Evolutionary conservation across 805 yeast genomes (phyloP).

Genomic region (Yueomyces sp.): DNA sequence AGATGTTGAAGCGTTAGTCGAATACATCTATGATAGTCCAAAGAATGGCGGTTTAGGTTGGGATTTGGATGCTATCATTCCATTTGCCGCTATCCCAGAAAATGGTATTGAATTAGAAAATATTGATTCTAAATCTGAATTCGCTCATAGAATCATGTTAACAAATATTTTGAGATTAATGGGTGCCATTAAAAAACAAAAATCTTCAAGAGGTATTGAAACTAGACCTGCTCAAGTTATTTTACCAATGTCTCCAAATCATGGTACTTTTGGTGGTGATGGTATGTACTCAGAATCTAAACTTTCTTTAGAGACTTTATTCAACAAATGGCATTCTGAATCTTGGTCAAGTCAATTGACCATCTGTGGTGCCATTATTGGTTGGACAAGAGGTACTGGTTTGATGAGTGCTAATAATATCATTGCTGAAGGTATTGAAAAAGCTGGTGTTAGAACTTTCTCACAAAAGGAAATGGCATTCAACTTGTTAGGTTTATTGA

Average conservation of each 20-base stretch:
- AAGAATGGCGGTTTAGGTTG: conserved; percentile 90
- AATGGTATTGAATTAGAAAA: conserved; percentile 90
- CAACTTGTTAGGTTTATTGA: conserved; percentile 87
- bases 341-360: conserved; percentile 92
- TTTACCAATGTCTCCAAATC: conserved; percentile 95
- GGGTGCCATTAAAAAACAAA: conserved; percentile 80
- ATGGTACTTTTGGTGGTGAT: conserved; percentile 97
- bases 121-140: conserved; percentile 89
- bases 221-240: conserved; percentile 98
- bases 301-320: conserved; percentile 84
- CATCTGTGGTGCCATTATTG: conserved; percentile 95
- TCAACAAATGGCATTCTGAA: conserved; percentile 98
- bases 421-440: conserved; percentile 95
- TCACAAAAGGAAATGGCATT: conserved; percentile 99
- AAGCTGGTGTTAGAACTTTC: conserved; percentile 92
- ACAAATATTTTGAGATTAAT: conserved; percentile 86
- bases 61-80: conserved; percentile 93
- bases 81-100: conserved; percentile 99
- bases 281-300: conserved; percentile 98
- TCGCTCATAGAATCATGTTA: conserved; percentile 97
- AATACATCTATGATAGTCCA: conserved; percentile 71
- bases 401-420: conserved; percentile 95
- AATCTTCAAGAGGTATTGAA: conserved; percentile 60
- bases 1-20: conserved; percentile 77
- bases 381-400: conserved; percentile 99